These are phyloP conservation scores for Neopestalotiopsis sp. DNA, from an alignment of 2,329 filamentous ascomycete genomes.

Conservation along the genomic window DNA sequence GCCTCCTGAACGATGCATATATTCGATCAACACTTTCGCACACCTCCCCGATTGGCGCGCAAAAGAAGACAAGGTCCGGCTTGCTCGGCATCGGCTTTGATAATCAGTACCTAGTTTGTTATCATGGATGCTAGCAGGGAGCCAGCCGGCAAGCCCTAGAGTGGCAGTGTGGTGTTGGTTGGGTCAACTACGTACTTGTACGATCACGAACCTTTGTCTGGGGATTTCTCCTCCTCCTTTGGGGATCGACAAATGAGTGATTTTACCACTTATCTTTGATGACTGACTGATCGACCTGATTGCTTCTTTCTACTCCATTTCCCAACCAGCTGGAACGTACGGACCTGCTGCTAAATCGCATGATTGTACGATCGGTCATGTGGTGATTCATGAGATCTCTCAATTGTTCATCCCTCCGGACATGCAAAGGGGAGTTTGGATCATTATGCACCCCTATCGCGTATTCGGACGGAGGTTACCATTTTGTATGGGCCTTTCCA, in stretches of 20 bases:
- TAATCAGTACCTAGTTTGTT: not conserved
- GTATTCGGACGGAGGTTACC: not conserved
- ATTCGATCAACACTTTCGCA: not conserved
- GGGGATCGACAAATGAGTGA: not conserved
- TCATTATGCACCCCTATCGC: not conserved
- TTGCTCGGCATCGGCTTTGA: not conserved
- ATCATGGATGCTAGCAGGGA: not conserved
- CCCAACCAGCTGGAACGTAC: not conserved
- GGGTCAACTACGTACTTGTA: too few species aligned
- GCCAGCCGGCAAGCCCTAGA: not conserved
- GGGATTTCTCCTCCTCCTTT: not conserved
- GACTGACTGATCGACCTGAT: not conserved
- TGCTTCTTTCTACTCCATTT: not conserved
- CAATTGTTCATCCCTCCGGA: not conserved
- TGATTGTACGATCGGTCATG: not conserved
- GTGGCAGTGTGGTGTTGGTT: not conserved
- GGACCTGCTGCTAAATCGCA: not conserved
- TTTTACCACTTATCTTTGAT: conserved; percentile 1
- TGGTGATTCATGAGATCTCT: not conserved
- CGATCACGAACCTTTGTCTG: not conserved
- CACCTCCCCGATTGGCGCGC: not conserved
- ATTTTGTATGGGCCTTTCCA: not conserved
- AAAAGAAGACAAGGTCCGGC: not conserved
- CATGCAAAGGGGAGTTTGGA: not conserved
- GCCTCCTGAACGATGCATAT: not conserved